Base-by-base conservation (phyloP, 2,329 filamentous ascomycete species). In the Cercospora zeina region DNA sequence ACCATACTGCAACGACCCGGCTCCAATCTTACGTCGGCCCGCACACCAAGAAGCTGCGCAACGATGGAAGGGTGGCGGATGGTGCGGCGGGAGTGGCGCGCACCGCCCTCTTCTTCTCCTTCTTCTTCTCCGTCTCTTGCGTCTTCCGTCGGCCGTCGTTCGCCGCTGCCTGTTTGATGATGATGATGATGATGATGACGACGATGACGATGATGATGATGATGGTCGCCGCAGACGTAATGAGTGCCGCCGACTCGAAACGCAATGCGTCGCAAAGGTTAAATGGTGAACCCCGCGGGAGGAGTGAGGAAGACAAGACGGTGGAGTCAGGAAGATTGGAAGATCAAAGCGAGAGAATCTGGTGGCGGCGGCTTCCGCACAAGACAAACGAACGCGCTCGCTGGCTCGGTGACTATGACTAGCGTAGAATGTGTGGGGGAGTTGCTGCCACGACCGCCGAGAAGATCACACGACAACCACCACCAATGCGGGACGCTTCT, bases 11-110 rank as follows among this genome's bases (percentile, higher is more conserved):
- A 53, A 59, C 14, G 50, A 45, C 53, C 51, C 54, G 57, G 62
- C 66, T 68, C 66, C 66, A 54, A 61, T 68, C 66, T 68, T 68
- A 68, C 66, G 65, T 58, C 61, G 64, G 59, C 62, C 59, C 55
- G 54, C 30, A 37, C 58, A 62, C 63, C 37, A 37, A 47, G 37
- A 34, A 47, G 19, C 31, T 27, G 8, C 27, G 30, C 16, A 16
- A 51, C 30, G 49, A 53, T 19, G 27, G 24, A 27, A 16, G 31
- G 16, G 13, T 45, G 39, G 49, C 49, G 33, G 49, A 14, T 31
- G 7, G 27, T 30, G 14, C 13, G 14, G 27, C 49, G 27, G 49
- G 49, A 33, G 49, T 34, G 30, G 49, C 49, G 49, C n/a, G n/a
- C n/a, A n/a, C n/a, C n/a, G n/a, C n/a, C 24, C 6, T 27, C 24